These are phyloP conservation scores for Recurvomyces mirabilis DNA, from an alignment of 495 filamentous ascomycete genomes.

Conservation along the genomic window DNA sequence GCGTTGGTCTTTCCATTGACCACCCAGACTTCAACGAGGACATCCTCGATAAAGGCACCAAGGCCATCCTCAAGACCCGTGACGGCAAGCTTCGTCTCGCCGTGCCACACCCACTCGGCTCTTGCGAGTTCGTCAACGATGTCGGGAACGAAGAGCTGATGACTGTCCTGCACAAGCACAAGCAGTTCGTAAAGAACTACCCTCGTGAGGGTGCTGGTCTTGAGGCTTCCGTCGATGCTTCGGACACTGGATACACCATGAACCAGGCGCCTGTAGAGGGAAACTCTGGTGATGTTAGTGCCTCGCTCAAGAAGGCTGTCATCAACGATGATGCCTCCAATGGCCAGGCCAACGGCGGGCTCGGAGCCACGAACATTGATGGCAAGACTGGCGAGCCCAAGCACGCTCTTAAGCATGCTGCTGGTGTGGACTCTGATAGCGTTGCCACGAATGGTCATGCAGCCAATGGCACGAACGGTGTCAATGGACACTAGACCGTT, in stretches of 20 bases:
- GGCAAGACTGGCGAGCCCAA: slow-evolving; percentile 9
- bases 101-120: slow-evolving; percentile 46
- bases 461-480: slow-evolving; percentile 18
- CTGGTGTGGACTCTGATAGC: slow-evolving; percentile 13
- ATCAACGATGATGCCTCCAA: slow-evolving; percentile 21
- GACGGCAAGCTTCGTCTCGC: slow-evolving; percentile 49
- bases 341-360: slow-evolving; percentile 26
- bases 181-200: slow-evolving; percentile 41
- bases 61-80: slow-evolving; percentile 51
- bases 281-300: neutral
- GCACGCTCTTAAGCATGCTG: slow-evolving; percentile 19
- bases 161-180: slow-evolving; percentile 42
- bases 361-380: slow-evolving; percentile 15
- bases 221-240: slow-evolving; percentile 50
- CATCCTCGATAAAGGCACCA: slow-evolving; percentile 46
- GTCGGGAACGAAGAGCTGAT: slow-evolving; percentile 40
- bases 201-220: slow-evolving; percentile 47
- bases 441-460: slow-evolving; percentile 23
- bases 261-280: slow-evolving; percentile 33
- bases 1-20: slow-evolving; percentile 51
- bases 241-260: slow-evolving; percentile 47
- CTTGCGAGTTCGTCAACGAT: slow-evolving; percentile 49
- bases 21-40: slow-evolving; percentile 48
- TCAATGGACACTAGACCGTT: slow-evolving; percentile 4
- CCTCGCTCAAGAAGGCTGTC: slow-evolving; percentile 24